Base-by-base conservation (phyloP, 148 eudicot species). In the Polygonum maritimum region DNA sequence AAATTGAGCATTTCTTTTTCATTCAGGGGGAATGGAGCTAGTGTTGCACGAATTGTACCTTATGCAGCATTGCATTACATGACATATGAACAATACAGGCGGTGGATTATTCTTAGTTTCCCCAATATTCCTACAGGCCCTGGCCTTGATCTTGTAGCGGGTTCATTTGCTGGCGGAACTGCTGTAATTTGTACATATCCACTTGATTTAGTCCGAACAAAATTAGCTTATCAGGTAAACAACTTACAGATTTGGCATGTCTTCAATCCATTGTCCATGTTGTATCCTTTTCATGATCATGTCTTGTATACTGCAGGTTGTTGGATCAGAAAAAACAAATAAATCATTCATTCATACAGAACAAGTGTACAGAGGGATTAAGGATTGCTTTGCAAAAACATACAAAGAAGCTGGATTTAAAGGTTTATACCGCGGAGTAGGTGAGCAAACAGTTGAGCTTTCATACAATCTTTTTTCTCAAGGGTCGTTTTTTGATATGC, bases 101-200 rank as follows among this genome's bases (percentile, higher is more conserved):
- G 93, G 75, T 90, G 92, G 93, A 92, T 92, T 40, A 89, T 89
- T 55, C 79, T 81, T 49, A 78, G 75, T 41, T 90, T 83, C 54
- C 98, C 97, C 74, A 81, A 76, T 69, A 76, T 89, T 71, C 85
- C 85, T 67, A 89, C 86, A 76, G 97, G 98, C 69, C 98, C 97
- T 19, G 86, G 87, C 78, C 97, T 94, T 80, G 98, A 94, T 90
- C 96, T 94, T 69, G 72, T 92, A 76, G 98, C 98, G 36, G 98
- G 98, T 76, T 94, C 98, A 75, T 92, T 92, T 82, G 92, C 96
- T 77, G 98, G 98, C 76, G 98, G 97, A 85, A 94, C 98, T 33
- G 98, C 98, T 79, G 97, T 94, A n/a, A 86, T 94, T 73, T 92
- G 90, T 80, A 94, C 98, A 48, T 94, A 94, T 77, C 98, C 98